Evolutionary conservation across 2,329 filamentous ascomycete genomes (phyloP), one percentile per base, ranked within the genome.

Genomic region (Nothophaeocryptopus gaeumannii): DNA sequence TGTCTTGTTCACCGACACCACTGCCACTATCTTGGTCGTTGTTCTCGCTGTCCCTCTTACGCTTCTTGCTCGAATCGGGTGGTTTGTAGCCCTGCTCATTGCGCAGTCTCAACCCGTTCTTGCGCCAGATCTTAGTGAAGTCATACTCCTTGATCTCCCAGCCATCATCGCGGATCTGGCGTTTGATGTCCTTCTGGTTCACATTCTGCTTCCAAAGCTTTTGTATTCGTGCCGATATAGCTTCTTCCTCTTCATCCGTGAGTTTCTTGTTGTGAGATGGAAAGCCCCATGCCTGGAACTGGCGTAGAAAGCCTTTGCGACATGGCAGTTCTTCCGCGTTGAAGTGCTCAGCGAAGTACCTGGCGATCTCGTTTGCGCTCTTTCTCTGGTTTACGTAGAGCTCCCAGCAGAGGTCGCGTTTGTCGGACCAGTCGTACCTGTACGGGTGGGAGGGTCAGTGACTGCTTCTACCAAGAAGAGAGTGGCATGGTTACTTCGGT

Each of bases 151-250:
- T 87, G 63, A 92, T 83, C 16, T 83, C 74, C 62, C 83, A 89
- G 11, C 88, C 88, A 64, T 91, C 86, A 14, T 82, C 78, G 57
- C 81, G 82, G 50, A 93, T 74, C 26, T 81, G 79, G 20, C 78
- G 74, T 48, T 90, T 74, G 81, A 93, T 93, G 58, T 90, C 84
- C 52, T 79, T 79, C 67, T 90, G 86, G 13, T 74, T 78, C 11
- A 82, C 76, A 63, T 92, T 93, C 59, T 74, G 76, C 66, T 88
- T 84, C 88, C 88, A 93, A 61, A 93, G 75, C 70, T 91, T 80
- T 63, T 83, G 84, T 53, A 92, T 78, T 29, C 88, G 81, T 13
- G 78, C 78, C 35, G 88, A 81, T 7, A 92, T 78, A 16, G 74
- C 74, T 11, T 77, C 74, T 64, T 89, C 85, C 63, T 86, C 86